Base-by-base conservation (phyloP, 345 rosid genomes). In the Eutrema japonicum region DNA sequence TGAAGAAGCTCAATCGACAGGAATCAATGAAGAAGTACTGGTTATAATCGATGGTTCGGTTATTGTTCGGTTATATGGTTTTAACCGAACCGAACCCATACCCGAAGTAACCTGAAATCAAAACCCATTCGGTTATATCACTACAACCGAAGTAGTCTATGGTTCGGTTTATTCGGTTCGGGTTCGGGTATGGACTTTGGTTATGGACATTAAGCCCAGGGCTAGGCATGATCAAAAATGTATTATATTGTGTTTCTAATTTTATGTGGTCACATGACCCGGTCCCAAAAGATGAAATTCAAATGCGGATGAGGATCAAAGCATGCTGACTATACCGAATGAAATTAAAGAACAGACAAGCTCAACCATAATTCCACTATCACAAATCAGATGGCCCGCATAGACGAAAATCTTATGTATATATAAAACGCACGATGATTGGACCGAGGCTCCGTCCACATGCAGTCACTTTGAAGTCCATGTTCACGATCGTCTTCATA, bases 331-430 rank as follows among this genome's bases (percentile, higher is more conserved):
- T 51, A n/a, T 27, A 27, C 35, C 56, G 35, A 50, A 10, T 51
- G 35, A 26, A 51, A 22, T 22, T n/a, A 32, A 53, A 57, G 13
- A 11, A 22, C 6, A 57, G 30, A 57, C 43, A 5, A 37, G n/a
- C 29, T 57, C 30, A 35, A 16, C 45, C 46, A 57, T 57, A 10
- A 16, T 37, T 51, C n/a, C 67, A 14, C 67, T 13, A 48, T 59
- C 33, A 50, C 50, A 71, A 38, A 38, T 49, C 22, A 59, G 41
- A 59, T 58, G 67, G 50, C 41, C 65, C 59, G 10, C 56, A 47
- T 46, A 57, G 13, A 69, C 49, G 42, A 48, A 52, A 27, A 50
- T 1, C 41, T 14, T 16, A 14, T 42, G 16, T 3, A 29, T 67
- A 22, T 22, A 22, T 22, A 22, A 22, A 22, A 22, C 26, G 40